A percentile compares a stretch with the other conserved stretches of the same genome.
Evolutionary conservation across 352 stramenopile genomes (phyloP).

Genomic region (Blastocystis sp.): DNA sequence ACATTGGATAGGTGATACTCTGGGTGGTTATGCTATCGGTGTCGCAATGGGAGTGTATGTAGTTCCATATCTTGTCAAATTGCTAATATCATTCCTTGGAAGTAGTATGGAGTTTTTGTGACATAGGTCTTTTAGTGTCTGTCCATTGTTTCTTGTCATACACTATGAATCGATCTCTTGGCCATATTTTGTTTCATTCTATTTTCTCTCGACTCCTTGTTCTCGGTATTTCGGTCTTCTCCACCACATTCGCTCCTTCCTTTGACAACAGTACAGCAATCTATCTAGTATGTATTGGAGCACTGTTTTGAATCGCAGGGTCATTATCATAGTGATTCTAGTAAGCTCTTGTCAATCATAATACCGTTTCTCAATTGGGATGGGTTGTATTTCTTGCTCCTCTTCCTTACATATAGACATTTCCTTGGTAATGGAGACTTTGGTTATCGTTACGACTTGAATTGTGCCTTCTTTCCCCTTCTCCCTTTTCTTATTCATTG

Average conservation of each 20-base stretch:
- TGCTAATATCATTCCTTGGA: background rate
- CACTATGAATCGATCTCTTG: background rate
- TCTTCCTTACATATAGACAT: background rate
- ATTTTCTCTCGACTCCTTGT: slow-evolving; percentile 7
- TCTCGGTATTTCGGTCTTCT: background rate
- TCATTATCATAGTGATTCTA: background rate
- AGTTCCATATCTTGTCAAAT: slow-evolving; percentile 6
- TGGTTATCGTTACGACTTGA: slow-evolving; percentile 40
- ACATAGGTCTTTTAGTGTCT: slow-evolving; percentile 15
- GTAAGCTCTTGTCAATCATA: background rate
- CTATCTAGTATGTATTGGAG: background rate
- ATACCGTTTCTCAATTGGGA: slow-evolving; percentile 31
- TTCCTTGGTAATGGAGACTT: background rate
- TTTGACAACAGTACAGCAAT: slow-evolving; percentile 10
- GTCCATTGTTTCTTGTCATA: slow-evolving; percentile 32
- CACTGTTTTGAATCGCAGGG: background rate
- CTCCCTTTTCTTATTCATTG: slow-evolving; percentile 1
- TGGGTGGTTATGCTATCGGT: slow-evolving; percentile 46
- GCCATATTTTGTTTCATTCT: background rate
- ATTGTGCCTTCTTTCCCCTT: slow-evolving; percentile 46
- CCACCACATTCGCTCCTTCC: background rate
- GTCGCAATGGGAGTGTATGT: slow-evolving; percentile 51
- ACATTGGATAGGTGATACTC: slow-evolving; percentile 61
- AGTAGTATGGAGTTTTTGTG: background rate
- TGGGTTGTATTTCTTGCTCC: background rate